Percentiles rank a stretch among this genome's conserved stretches.
These are phyloP conservation scores for Ganoderma meredithae DNA, from an alignment of 1,284 basidiomycete species.

Conservation along the genomic window DNA sequence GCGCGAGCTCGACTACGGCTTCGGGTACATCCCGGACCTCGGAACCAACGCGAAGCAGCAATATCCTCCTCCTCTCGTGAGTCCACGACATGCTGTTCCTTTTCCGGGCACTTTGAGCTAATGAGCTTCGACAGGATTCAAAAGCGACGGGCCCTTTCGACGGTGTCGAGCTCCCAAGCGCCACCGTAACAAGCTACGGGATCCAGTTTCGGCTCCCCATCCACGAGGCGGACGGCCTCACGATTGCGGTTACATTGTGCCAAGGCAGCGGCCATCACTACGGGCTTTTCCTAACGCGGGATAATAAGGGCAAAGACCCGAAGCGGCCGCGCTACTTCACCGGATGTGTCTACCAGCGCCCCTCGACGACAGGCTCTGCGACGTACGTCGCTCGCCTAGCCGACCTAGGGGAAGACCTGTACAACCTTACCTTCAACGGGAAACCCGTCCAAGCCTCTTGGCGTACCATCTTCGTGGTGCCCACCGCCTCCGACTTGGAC, in stretches of 20 bases:
- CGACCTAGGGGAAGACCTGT: constrained; percentile 2
- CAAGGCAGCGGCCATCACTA: neutral
- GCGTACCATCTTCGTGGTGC: constrained; percentile 12
- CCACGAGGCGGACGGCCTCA: constrained; percentile 3
- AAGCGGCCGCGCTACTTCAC: neutral
- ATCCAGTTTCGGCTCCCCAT: constrained; percentile 12
- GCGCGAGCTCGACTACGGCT: neutral
- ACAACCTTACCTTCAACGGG: constrained; percentile 11
- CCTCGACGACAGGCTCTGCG: neutral
- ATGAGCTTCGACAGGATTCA: neutral
- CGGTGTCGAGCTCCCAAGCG: neutral
- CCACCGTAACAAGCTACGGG: neutral
- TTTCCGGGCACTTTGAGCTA: neutral
- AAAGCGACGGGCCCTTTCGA: constrained; percentile 1
- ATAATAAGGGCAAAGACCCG: neutral
- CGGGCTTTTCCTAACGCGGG: neutral
- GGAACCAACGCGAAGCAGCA: neutral
- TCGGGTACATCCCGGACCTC: neutral
- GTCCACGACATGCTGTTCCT: neutral
- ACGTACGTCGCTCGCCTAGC: neutral
- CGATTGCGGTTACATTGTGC: constrained; percentile 6
- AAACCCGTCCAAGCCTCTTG: constrained; percentile 7
- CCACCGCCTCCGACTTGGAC: neutral
- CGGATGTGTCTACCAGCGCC: neutral
- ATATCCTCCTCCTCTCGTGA: neutral